Base-by-base conservation (phyloP, 75 land plant species). In the Larix kaempferi region DNA sequence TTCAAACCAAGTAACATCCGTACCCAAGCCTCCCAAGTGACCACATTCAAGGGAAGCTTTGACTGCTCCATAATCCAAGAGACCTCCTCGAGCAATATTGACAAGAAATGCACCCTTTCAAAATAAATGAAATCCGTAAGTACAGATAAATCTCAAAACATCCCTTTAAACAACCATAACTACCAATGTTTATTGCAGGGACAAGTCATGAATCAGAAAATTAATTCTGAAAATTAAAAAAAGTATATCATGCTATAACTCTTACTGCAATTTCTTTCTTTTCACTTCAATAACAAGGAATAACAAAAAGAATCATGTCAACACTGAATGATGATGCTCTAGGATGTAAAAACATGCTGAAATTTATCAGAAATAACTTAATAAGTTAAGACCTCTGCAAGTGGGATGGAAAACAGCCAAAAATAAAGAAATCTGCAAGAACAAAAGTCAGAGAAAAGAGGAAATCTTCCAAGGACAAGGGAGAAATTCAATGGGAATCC, bases 1-100 rank as follows among this genome's bases (percentile, higher is more conserved):
- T 71, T 96, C 99, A 21, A 82, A 78, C 99, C 99, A 96, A 54
- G 99, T 90, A 78, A 96, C 99, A 81, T 96, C 99, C 21, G 88
- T 84, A 37, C 90, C 99, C 61, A 96, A 84, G 27, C 99, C 99
- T 69, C 99, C 99, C 72, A 96, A 81, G 57, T 96, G 98, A 35
- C 98, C 98, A 37, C 89, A 78, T 67, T 90, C 78, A 21, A 96
- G 91, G 63, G 81, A 59, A 77, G 77, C 62, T 72, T 41, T 66
- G 60, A 92, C 86, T 66, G 99, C 89, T 16, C 84, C 81, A 61
- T 96, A 96, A 76, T 96, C 95, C 19, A 96, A 58, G 35, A 96
- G 78, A 29, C 95, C 95, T 33, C 99, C 99, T 39, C 99, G 90
- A 59, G 99, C 99, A 86, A 96, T 67, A 78, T 96, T 96, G 33